Evolutionary conservation across 1,284 basidiomycete genomes (phyloP).

Genomic region (Rhodotorula sp.): DNA sequence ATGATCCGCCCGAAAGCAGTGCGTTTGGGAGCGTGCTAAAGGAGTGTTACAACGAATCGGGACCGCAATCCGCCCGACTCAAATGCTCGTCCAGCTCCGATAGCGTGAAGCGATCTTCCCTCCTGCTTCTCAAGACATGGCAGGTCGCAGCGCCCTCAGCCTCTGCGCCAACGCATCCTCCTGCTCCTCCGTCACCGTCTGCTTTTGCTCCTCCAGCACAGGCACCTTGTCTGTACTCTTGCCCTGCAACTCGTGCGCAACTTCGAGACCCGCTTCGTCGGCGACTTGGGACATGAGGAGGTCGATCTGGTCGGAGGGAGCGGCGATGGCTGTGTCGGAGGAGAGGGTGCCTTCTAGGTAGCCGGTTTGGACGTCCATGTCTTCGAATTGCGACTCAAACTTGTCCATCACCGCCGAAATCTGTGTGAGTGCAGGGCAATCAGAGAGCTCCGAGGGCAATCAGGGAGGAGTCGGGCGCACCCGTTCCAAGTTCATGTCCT

Average conservation of each 20-base stretch:
- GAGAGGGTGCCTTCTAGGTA: slow-evolving; percentile 99
- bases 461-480: slow-evolving; percentile 60
- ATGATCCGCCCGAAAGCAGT: neutral
- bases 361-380: slow-evolving; percentile 95
- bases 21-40: neutral
- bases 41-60: too few relatives aligned
- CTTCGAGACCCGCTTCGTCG: slow-evolving; percentile 94
- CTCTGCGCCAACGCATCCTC: slow-evolving; percentile 77
- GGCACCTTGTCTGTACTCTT: slow-evolving; percentile 50
- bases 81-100: too few relatives aligned
- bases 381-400: slow-evolving; percentile 94
- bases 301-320: slow-evolving; percentile 97
- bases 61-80: too few relatives aligned
- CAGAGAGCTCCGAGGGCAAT: too few relatives aligned
- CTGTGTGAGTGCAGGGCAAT: slow-evolving; percentile 54
- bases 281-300: slow-evolving; percentile 86
- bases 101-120: neutral
- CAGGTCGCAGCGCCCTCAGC: slow-evolving; percentile 71
- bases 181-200: slow-evolving; percentile 57
- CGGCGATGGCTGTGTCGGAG: slow-evolving; percentile 85
- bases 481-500: slow-evolving; percentile 96
- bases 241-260: slow-evolving; percentile 67
- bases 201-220: slow-evolving; percentile 50
- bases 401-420: slow-evolving; percentile 99
- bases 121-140: slow-evolving; percentile 14